Percentiles rank a stretch among this genome's conserved stretches.
phyloP scores from a whole-genome alignment of 2,329 filamentous ascomycete species.

The Penicillium sp. region DNA sequence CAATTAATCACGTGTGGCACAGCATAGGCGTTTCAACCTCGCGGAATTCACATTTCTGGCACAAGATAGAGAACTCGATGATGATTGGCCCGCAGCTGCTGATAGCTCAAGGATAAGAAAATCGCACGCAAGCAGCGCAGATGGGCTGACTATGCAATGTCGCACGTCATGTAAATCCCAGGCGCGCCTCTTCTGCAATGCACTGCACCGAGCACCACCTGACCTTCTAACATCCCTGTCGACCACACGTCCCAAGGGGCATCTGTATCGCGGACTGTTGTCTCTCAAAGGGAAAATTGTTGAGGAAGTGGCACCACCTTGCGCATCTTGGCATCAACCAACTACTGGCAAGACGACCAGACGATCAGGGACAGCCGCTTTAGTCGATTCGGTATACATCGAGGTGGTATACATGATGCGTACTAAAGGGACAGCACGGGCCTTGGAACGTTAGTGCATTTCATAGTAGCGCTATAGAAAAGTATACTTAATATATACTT shows the following conservation, averaged over 20 bases:
- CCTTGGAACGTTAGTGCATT: not conserved
- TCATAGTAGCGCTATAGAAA: not conserved
- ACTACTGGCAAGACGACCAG: not conserved
- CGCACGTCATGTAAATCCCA: constrained; percentile 13
- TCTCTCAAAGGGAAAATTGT: not conserved
- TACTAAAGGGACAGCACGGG: not conserved
- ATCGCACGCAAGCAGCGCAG: constrained; percentile 8
- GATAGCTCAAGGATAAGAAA: constrained; percentile 5
- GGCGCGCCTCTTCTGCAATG: constrained; percentile 11
- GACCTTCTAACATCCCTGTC: constrained; percentile 15
- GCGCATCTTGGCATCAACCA: not conserved
- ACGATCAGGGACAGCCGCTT: constrained; percentile 10
- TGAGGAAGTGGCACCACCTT: constrained; percentile 6
- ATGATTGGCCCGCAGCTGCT: not conserved
- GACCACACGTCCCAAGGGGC: constrained; percentile 11
- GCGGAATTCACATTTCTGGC: not conserved
- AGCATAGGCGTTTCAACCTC: not conserved
- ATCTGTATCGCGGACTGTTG: constrained; percentile 1
- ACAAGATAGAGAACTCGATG: not conserved
- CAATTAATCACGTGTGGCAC: not conserved
- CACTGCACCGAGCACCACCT: constrained; percentile 21
- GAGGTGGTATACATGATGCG: not conserved
- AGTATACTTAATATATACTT: not conserved
- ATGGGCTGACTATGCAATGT: constrained; percentile 14
- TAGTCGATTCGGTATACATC: not conserved